Evolutionary conservation across 805 yeast genomes (phyloP), one percentile per base, ranked within the genome.

Genomic region (Kazachstania africana): DNA sequence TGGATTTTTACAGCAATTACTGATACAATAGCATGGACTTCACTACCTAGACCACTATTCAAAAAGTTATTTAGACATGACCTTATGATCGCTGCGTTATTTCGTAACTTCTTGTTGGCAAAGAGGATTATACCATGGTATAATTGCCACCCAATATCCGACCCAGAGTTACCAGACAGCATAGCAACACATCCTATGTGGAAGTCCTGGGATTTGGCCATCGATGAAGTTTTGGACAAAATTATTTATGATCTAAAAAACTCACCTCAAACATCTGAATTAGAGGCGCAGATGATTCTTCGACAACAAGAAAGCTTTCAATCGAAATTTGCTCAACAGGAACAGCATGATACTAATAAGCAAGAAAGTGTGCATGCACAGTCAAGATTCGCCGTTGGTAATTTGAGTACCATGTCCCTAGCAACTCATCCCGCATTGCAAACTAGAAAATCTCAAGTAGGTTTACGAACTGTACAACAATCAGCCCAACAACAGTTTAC

Each of bases 1-100:
- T 91, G 97, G 96, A 88, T 91, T 21, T 91, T 88, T 57, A 91
- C 96, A 1, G 96, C 98, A 2, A 84, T 91, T 24, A 88, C 97
- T 3, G 98, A 91, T 55, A 88, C 97, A 0, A 88, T 91, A 32
- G 98, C 98, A 2, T 91, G 97, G 96, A 83, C 95, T 0, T 72
- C 87, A 3, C 59, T 91, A 23, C 84, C 94, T 3, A 66, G 95
- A 38, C 84, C 93, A 0, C 59, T 91, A 19, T 91, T 91, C 63
- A 88, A 87, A 48, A 70, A 87, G 37, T 62, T 91, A 6, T 91
- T 91, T 48, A 71, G 98, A 51, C 98, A 88, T 54, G 98, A 91
- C 53, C 62, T 88, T 44, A 87, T 91, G 77, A 95, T 91, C 8
- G 96, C 97, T 3, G 96, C 96, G 0, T 62, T 91, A 39, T 91